Evolutionary conservation across 495 filamentous ascomycete species (phyloP).

Genomic region (Lindgomyces ingoldianus): DNA sequence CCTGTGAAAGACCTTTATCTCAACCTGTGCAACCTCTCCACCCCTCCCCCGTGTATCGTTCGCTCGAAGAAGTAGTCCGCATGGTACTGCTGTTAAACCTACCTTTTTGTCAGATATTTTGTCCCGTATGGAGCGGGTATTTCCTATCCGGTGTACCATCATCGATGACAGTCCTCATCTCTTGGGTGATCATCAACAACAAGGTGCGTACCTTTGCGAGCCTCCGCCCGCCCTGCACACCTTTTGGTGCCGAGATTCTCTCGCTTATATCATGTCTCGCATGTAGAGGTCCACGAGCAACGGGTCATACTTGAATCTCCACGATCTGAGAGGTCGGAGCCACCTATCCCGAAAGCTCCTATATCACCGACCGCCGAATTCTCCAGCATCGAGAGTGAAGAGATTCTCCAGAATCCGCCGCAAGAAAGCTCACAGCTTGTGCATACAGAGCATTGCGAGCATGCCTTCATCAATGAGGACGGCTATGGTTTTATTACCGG

Average conservation of each 20-base stretch:
- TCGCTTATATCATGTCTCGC: not conserved
- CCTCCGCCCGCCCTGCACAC: too few species aligned
- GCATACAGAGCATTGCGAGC: slow-evolving; percentile 15
- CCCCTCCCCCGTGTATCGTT: too few species aligned
- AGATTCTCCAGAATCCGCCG: not conserved
- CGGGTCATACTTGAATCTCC: slow-evolving; percentile 8
- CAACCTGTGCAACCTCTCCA: too few species aligned
- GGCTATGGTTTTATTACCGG: slow-evolving; percentile 15
- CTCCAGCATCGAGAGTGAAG: not conserved
- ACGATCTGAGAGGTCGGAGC: not conserved
- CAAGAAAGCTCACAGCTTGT: not conserved
- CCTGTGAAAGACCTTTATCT: too few species aligned
- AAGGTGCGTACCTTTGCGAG: slow-evolving; percentile 7
- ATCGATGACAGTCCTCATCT: slow-evolving; percentile 17
- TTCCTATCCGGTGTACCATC: slow-evolving; percentile 30
- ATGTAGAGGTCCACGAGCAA: slow-evolving; percentile 7
- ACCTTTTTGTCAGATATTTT: not conserved
- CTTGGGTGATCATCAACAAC: slow-evolving; percentile 1
- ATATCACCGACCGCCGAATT: not conserved
- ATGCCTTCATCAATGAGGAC: slow-evolving; percentile 15
- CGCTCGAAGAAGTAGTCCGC: too few species aligned
- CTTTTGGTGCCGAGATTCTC: not conserved
- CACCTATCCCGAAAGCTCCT: not conserved
- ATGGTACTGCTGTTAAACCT: too few species aligned
- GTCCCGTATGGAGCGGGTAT: slow-evolving; percentile 17